phyloP scores from a whole-genome alignment of 1,139 yeast genomes.

The Sugiyamaella grinbergsii region DNA sequence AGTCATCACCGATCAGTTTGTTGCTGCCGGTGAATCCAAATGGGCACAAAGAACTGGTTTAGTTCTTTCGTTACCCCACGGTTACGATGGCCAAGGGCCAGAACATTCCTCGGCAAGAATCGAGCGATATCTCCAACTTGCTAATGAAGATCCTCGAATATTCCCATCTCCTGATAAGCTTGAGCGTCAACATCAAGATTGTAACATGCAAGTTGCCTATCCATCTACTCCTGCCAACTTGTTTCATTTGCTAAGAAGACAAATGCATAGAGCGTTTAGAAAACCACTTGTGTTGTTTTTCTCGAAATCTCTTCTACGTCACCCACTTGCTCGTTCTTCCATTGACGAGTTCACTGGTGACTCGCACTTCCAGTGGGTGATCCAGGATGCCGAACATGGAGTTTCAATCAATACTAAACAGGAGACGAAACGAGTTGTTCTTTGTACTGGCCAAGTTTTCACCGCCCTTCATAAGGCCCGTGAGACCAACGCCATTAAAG shows the following conservation, averaged over 20 bases:
- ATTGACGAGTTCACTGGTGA: constrained; percentile 87
- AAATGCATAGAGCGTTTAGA: constrained; percentile 99
- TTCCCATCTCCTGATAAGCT: constrained; percentile 90
- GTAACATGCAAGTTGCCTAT: constrained; percentile 96
- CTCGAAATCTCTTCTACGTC: constrained; percentile 94
- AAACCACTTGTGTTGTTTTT: constrained; percentile 89
- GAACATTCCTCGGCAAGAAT: constrained; percentile 98
- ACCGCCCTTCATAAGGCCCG: constrained; percentile 91
- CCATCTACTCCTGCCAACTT: constrained; percentile 97
- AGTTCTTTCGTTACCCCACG: constrained; percentile 95
- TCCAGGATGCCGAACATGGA: constrained; percentile 87
- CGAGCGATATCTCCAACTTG: constrained; percentile 93
- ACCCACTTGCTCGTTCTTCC: constrained; percentile 91
- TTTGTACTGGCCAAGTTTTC: constrained; percentile 92
- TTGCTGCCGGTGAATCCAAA: constrained; percentile 95
- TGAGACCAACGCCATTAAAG: constrained; percentile 69
- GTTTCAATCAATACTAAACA: constrained; percentile 72
- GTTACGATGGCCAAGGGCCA: constrained; percentile 99
- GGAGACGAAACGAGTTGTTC: constrained; percentile 83
- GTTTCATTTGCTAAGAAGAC: constrained; percentile 97
- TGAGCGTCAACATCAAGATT: constrained; percentile 97
- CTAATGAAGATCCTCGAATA: constrained; percentile 92
- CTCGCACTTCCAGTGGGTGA: constrained; percentile 91
- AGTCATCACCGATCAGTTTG: constrained; percentile 94
- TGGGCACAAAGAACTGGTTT: constrained; percentile 99